A percentile compares a stretch with the other conserved stretches of the same genome.
Conservation (phyloP, 495 filamentous ascomycete species). For the Penicilliopsis zonata region DNA sequence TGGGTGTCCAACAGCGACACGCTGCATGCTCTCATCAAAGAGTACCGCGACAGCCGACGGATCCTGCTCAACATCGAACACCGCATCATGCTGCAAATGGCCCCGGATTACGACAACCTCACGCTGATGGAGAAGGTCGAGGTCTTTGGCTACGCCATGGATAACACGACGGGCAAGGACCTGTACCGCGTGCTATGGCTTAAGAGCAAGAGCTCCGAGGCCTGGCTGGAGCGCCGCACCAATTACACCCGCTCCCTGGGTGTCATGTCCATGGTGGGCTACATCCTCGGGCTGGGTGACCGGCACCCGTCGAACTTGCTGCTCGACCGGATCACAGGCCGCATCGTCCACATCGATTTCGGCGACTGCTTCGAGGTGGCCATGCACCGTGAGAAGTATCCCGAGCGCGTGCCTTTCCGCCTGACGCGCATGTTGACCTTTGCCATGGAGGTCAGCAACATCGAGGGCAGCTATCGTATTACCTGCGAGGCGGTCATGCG, state of each 20-base stretch:
- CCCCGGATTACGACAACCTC: conserved; percentile 94
- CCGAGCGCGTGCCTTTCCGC: conserved; percentile 93
- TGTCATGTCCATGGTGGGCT: conserved; percentile 99
- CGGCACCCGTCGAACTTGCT: conserved; percentile 95
- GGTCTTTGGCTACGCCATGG: conserved; percentile 95
- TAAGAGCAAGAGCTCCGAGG: conserved; percentile 95
- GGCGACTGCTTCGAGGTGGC: conserved; percentile 99
- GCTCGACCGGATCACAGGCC: conserved; percentile 88
- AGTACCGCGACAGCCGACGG: conserved; percentile 92
- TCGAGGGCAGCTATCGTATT: conserved; percentile 93
- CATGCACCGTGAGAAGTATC: conserved; percentile 99
- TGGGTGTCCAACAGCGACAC: conserved; percentile 99
- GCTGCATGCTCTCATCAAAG: conserved; percentile 86
- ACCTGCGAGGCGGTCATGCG: conserved; percentile 98
- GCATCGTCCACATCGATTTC: conserved; percentile 96
- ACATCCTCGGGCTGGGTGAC: conserved; percentile 93
- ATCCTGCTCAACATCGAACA: conserved; percentile 99
- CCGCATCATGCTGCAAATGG: conserved; percentile 99
- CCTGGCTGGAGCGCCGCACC: conserved; percentile 91
- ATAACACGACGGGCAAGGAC: conserved; percentile 98
- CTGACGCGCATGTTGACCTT: conserved; percentile 97
- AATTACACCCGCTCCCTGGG: conserved; percentile 96
- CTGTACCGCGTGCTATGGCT: conserved; percentile 96
- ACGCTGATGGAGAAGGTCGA: conserved; percentile 99
- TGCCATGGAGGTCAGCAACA: conserved; percentile 99